These are phyloP conservation scores for Toxoplasma gondii DNA, from an alignment of 169 alveolate species.

Conservation along the genomic window DNA sequence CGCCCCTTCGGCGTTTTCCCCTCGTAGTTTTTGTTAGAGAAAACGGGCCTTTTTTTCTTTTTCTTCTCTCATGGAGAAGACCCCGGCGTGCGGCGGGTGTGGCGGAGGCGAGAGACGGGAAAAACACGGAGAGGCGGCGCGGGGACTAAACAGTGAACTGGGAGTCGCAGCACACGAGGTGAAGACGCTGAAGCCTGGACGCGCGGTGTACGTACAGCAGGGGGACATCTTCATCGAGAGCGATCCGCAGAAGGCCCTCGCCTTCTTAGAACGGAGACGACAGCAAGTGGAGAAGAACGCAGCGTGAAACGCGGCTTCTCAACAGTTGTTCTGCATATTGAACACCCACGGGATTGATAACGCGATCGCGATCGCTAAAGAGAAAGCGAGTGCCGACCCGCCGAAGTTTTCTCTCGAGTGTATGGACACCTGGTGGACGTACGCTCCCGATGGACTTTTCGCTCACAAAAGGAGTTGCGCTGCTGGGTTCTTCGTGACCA, in stretches of 20 bases:
- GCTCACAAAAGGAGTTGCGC: no score
- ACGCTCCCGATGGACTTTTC: no score
- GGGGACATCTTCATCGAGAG: conserved; percentile 43
- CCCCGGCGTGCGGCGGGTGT: not conserved
- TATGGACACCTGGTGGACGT: no score
- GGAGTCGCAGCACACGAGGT: conserved; percentile 59
- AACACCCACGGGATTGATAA: no score
- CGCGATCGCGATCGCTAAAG: no score
- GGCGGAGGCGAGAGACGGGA: not conserved
- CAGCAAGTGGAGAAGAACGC: not conserved
- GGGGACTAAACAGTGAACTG: not conserved
- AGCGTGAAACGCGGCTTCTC: no score
- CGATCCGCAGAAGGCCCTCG: not conserved
- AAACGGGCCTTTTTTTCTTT: not conserved
- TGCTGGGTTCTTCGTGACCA: no score
- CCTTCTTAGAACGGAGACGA: not conserved
- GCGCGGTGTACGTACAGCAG: conserved; percentile 67
- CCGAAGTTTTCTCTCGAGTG: no score
- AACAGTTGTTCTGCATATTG: no score
- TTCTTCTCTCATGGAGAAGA: not conserved
- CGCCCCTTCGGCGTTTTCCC: no score
- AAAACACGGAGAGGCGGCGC: not conserved
- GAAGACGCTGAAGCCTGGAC: conserved; percentile 46
- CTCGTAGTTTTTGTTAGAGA: no score
- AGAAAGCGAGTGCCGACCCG: no score